Evolutionary conservation across 2,329 filamentous ascomycete species (phyloP).

Genomic region (Blastomyces emzantsi): DNA sequence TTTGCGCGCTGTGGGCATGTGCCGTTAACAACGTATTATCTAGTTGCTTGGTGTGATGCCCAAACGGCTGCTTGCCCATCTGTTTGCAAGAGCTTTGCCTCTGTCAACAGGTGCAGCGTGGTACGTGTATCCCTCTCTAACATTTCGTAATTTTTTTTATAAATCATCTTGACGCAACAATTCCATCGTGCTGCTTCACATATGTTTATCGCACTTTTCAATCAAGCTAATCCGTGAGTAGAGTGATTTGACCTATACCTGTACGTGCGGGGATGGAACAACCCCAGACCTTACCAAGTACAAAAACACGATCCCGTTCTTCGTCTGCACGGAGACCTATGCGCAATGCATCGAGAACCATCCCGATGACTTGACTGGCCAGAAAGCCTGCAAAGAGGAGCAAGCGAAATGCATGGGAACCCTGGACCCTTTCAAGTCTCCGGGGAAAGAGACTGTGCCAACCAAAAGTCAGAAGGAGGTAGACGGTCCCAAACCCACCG

Average conservation of each 20-base stretch:
- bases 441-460: conserved; percentile 21
- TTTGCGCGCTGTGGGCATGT: neutral
- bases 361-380: conserved; percentile 39
- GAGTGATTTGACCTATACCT: conserved; percentile 46
- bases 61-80: conserved; percentile 52
- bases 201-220: neutral
- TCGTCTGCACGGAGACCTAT: conserved; percentile 49
- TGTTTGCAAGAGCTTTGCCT: conserved; percentile 47
- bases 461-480: conserved; percentile 24
- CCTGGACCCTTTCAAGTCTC: conserved; percentile 19
- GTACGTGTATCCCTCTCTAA: conserved; percentile 37
- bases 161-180: neutral
- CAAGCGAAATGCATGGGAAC: conserved; percentile 44
- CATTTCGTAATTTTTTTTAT: neutral
- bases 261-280: conserved; percentile 49
- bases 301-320: conserved; percentile 50
- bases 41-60: conserved; percentile 50
- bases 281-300: conserved; percentile 49
- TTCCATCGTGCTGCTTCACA: neutral
- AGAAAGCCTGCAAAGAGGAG: conserved; percentile 41
- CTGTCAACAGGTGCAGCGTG: conserved; percentile 46
- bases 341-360: conserved; percentile 40
- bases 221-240: conserved; percentile 23
- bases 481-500: conserved; percentile 23
- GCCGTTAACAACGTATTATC: conserved; percentile 13